phyloP scores from a whole-genome alignment of 257 asterid species.

The Nicotiana otophora region DNA sequence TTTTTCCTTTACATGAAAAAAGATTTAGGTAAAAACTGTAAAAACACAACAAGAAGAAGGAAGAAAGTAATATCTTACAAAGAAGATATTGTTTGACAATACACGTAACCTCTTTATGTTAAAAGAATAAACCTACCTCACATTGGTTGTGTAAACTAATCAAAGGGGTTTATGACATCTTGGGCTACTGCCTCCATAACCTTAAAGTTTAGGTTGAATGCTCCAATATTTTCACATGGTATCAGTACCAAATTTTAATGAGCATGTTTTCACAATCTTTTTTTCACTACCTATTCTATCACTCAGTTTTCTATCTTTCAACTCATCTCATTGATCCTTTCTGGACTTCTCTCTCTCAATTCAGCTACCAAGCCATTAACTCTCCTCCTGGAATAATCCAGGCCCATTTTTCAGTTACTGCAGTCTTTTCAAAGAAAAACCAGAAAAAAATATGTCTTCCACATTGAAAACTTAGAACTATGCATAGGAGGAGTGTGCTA shows the following conservation, averaged over 20 bases:
- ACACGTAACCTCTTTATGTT: background rate
- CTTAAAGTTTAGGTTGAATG: background rate
- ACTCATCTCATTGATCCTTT: background rate
- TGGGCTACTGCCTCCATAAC: background rate
- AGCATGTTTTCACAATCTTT: background rate
- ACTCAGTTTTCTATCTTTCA: background rate
- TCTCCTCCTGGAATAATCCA: background rate
- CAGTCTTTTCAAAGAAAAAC: background rate
- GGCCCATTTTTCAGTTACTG: background rate
- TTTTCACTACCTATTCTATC: background rate
- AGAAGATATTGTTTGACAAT: background rate
- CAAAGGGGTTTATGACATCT: background rate
- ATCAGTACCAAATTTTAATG: background rate
- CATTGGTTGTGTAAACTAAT: background rate
- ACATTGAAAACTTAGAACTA: background rate
- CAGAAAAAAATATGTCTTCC: background rate
- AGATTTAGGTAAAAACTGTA: background rate
- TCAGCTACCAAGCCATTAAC: background rate
- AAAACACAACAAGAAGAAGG: background rate
- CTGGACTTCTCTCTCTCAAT: background rate
- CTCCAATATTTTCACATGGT: background rate
- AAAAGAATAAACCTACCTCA: background rate
- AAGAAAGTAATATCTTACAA: background rate
- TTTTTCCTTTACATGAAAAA: background rate
- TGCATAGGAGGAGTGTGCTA: background rate